These are phyloP conservation scores for Raphanus raphanistrum DNA, from an alignment of 345 rosid species.

Conservation along the genomic window DNA sequence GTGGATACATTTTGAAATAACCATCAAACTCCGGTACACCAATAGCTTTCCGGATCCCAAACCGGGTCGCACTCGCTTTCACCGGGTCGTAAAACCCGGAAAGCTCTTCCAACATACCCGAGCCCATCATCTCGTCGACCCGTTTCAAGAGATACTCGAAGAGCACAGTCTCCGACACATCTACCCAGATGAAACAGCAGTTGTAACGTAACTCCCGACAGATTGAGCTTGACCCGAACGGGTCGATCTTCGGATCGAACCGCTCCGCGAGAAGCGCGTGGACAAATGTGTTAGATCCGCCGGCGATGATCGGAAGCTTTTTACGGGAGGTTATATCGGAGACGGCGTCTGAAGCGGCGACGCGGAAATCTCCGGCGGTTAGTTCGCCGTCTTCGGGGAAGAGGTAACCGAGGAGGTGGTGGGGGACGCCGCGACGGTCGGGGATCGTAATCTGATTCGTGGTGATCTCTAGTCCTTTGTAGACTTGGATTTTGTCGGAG, in stretches of 20 bases:
- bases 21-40: conserved; percentile 85
- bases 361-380: conserved; percentile 57
- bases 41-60: conserved; percentile 74
- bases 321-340: conserved; percentile 45
- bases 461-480: conserved; percentile 71
- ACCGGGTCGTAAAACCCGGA: conserved; percentile 47
- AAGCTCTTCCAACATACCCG: conserved; percentile 86
- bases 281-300: conserved; percentile 88
- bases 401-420: conserved; percentile 70
- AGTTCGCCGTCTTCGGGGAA: conserved; percentile 51
- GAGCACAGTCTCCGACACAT: conserved; percentile 63
- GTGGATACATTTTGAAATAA: conserved; percentile 55
- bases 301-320: conserved; percentile 68
- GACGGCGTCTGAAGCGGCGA: conserved; percentile 44
- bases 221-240: conserved; percentile 46
- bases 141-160: conserved; percentile 59
- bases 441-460: conserved; percentile 70
- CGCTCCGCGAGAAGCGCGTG: conserved; percentile 65
- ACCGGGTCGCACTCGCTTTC: conserved; percentile 18
- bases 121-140: conserved; percentile 89
- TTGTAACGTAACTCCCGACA: conserved; percentile 56
- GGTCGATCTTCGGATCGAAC: conserved; percentile 54
- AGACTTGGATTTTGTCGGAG: conserved; percentile 90
- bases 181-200: conserved; percentile 86
- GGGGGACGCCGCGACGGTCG: conserved; percentile 66